Conservation (phyloP, 2,329 filamentous ascomycete genomes). For the Chrysosporium queenslandicum region DNA sequence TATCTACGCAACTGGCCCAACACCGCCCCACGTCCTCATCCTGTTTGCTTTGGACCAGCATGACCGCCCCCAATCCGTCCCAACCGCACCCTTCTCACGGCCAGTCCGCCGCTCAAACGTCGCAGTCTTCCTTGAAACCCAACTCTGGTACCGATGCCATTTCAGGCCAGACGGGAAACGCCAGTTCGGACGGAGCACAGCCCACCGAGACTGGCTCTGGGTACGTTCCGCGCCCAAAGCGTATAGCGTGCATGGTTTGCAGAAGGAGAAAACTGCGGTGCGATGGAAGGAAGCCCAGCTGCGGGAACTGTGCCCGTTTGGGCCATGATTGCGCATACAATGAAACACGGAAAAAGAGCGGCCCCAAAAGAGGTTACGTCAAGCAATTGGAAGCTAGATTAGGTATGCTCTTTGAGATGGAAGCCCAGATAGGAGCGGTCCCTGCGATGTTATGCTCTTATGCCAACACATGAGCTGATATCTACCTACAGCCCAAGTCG, state of each 20-base stretch:
- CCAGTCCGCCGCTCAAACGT: neutral
- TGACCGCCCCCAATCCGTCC: neutral
- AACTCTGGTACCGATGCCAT: neutral
- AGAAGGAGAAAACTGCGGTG: conserved; percentile 85
- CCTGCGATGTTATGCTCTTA: too few species aligned
- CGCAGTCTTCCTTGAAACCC: neutral
- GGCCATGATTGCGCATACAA: conserved; percentile 84
- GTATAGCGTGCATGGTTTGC: conserved; percentile 90
- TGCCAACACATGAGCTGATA: neutral
- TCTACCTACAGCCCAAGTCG: conserved; percentile 64
- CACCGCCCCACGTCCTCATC: too few species aligned
- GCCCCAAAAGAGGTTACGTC: conserved; percentile 87
- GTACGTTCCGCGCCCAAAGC: conserved; percentile 71
- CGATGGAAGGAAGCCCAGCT: conserved; percentile 73
- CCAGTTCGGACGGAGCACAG: neutral
- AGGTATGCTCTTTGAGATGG: conserved; percentile 57
- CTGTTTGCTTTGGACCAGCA: neutral
- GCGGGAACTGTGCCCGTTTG: conserved; percentile 77
- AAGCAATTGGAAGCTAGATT: conserved; percentile 87
- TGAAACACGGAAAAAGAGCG: conserved; percentile 86
- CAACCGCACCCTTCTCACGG: neutral
- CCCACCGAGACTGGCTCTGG: conserved; percentile 37
- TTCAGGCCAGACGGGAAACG: neutral
- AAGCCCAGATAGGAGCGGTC: too few species aligned
- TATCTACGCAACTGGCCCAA: too few species aligned